phyloP scores from a whole-genome alignment of 2,329 filamentous ascomycete species.

The Ascochyta pisi region DNA sequence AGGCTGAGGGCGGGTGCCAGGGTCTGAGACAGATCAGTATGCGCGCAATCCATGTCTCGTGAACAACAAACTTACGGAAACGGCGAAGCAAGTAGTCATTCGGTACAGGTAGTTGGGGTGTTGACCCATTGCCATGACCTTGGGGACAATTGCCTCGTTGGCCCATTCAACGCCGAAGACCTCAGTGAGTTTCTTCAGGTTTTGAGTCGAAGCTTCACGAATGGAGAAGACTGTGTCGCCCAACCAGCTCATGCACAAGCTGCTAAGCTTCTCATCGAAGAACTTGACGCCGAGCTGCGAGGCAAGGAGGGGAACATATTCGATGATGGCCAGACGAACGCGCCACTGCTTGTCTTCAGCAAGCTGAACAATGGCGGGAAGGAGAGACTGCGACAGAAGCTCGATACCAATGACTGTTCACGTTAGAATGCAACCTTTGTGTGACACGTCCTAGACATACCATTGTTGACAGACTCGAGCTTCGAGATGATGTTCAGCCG shows the following conservation, averaged over 20 bases:
- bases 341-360: constrained; percentile 99
- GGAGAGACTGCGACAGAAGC: constrained; percentile 90
- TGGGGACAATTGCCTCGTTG: constrained; percentile 94
- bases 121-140: constrained; percentile 97
- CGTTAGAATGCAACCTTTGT: constrained; percentile 18
- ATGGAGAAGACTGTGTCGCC: constrained; percentile 99
- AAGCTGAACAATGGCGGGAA: constrained; percentile 95
- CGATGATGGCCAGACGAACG: constrained; percentile 95
- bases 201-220: constrained; percentile 94
- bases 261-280: constrained; percentile 96
- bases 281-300: constrained; percentile 96
- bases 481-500: constrained; percentile 99
- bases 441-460: constrained; percentile 55
- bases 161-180: constrained; percentile 99
- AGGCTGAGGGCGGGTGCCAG: constrained; percentile 91
- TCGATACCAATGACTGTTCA: constrained; percentile 91
- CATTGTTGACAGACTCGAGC: constrained; percentile 95
- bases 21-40: constrained; percentile 66
- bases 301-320: constrained; percentile 96
- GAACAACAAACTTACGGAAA: constrained; percentile 73
- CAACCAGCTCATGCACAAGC: constrained; percentile 97
- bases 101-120: constrained; percentile 99
- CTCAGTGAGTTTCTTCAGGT: constrained; percentile 97
- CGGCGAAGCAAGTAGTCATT: constrained; percentile 99
- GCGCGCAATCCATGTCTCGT: background rate